Evolutionary conservation across 1,139 yeast species (phyloP), one percentile per base, ranked within the genome.

Genomic region (Protomyces arabidopsidicola): DNA sequence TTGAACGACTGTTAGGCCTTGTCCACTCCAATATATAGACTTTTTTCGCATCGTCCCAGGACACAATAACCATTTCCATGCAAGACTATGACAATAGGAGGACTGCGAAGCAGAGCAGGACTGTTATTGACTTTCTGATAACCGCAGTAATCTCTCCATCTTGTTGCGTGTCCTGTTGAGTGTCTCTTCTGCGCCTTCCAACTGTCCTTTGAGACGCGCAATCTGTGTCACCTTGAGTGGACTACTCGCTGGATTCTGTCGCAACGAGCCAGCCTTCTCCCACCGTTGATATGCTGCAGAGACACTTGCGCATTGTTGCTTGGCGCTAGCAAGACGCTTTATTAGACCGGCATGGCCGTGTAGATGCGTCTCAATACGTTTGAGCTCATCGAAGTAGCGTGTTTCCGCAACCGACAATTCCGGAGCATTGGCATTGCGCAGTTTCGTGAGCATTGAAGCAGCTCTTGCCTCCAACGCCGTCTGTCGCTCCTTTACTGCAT

Each of bases 301-400:
- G 48, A 53, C 31, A 14, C 14, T 14, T n/a, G n/a, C 36, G 8
- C 8, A 52, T 31, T 58, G 62, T 5, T 20, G 34, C 39, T 39
- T 24, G 10, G 62, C 53, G n/a, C 35, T 31, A 22, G 18, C n/a
- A n/a, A 38, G 18, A 12, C 62, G 38, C 3, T 45, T 24, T 9
- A 58, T 14, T 45, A 58, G 35, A 14, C 62, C 62, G 6, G 42
- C 38, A 10, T 35, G 42, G n/a, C 66, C 66, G n/a, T 34, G 24
- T n/a, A 63, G 35, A 14, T 39, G 48, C 18, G 22, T 27, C 18
- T 70, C 67, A 45, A 72, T 65, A 16, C 73, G 71, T 57, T 74
- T 74, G n/a, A 81, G 72, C 67, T 80, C 83, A 24, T 71, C 74
- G 68, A 78, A 76, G 82, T 83, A 81, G 42, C 70, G 72, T 66